Evolutionary conservation across 305 asterid species (phyloP).

Genomic region (Solanum hybrid): DNA sequence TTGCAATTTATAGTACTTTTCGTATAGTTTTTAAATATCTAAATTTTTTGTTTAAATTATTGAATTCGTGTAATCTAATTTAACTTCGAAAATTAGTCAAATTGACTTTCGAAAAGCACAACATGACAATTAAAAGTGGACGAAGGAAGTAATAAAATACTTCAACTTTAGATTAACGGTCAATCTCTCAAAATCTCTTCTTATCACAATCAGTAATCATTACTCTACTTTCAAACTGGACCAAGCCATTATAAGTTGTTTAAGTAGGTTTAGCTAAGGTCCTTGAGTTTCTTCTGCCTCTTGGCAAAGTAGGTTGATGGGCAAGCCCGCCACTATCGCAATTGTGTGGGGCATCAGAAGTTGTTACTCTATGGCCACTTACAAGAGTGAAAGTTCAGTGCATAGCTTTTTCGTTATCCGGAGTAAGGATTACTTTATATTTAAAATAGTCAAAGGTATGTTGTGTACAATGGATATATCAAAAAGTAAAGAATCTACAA

Average conservation of each 20-base stretch:
- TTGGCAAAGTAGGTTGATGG: neutral
- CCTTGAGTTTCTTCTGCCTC: neutral
- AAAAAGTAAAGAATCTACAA: neutral
- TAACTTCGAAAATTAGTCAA: neutral
- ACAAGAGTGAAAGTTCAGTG: neutral
- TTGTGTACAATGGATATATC: neutral
- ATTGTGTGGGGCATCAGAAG: neutral
- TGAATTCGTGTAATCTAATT: neutral
- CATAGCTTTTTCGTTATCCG: neutral
- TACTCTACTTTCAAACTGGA: neutral
- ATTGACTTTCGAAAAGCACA: neutral
- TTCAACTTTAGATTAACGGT: neutral
- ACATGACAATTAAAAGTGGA: neutral
- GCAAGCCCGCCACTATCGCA: neutral
- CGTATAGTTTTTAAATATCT: neutral
- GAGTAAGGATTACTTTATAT: neutral
- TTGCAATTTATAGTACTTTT: neutral
- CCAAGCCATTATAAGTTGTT: neutral
- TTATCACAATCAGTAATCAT: neutral
- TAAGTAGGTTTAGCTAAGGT: neutral
- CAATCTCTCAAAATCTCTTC: neutral
- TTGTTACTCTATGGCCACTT: neutral
- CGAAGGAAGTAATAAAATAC: neutral
- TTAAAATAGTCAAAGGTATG: neutral
- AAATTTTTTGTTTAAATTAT: too few relatives aligned